These are phyloP conservation scores for Apiotrichum mycotoxinovorans DNA, from an alignment of 1,284 basidiomycete genomes.

Conservation along the genomic window DNA sequence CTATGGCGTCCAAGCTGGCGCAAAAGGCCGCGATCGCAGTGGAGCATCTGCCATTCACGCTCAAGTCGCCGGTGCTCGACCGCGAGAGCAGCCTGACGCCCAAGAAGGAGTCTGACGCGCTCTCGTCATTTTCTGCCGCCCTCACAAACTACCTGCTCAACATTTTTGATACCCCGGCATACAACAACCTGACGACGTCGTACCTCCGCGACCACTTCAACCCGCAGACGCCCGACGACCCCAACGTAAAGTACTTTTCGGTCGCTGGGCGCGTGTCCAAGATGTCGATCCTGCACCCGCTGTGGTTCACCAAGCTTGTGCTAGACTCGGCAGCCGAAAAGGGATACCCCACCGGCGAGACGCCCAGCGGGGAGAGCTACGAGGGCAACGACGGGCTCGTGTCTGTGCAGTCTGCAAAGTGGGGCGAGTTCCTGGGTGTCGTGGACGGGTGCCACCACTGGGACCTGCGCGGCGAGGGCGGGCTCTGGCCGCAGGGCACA, in stretches of 20 bases:
- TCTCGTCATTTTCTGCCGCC: constrained; percentile 39
- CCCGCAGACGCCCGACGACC: constrained; percentile 79
- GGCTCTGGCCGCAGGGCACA: constrained; percentile 44
- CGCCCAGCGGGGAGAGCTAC: constrained; percentile 51
- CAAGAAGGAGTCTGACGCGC: constrained; percentile 18
- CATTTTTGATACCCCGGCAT: constrained; percentile 92
- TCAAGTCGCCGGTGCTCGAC: constrained; percentile 53
- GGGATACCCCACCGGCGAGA: constrained; percentile 59
- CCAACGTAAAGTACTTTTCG: constrained; percentile 83
- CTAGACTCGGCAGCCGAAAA: constrained; percentile 64
- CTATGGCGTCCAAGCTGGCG: constrained; percentile 29
- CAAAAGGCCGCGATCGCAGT: constrained; percentile 28
- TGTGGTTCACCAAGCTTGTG: constrained; percentile 94
- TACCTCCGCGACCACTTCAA: constrained; percentile 88
- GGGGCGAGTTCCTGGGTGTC: constrained; percentile 89
- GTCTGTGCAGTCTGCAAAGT: constrained; percentile 78
- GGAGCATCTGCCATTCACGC: constrained; percentile 50
- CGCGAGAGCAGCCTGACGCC: constrained; percentile 22
- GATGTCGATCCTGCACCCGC: constrained; percentile 79
- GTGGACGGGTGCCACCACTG: constrained; percentile 94
- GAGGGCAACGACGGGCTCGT: constrained; percentile 97
- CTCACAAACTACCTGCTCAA: constrained; percentile 84
- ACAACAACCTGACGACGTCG: constrained; percentile 84
- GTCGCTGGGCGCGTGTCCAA: constrained; percentile 73
- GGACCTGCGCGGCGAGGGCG: constrained; percentile 81